Evolutionary conservation across 1,284 basidiomycete genomes (phyloP).

Genomic region (Cryptococcus jaspeensis): DNA sequence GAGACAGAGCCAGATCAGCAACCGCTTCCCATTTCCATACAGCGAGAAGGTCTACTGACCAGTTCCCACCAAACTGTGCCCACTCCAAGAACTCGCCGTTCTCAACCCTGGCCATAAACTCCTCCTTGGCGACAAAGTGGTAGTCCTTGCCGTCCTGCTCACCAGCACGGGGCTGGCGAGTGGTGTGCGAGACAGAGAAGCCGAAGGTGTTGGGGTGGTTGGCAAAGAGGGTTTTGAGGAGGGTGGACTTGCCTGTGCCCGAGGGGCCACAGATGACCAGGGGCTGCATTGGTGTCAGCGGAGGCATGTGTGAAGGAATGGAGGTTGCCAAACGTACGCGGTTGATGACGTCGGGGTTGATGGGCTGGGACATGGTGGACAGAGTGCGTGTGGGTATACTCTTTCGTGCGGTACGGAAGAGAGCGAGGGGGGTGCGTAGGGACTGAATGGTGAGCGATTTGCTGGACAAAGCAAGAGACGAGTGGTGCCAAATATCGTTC

Average conservation of each 20-base stretch:
- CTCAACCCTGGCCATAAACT: slow-evolving; percentile 56
- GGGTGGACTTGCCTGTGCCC: slow-evolving; percentile 23
- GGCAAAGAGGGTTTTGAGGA: slow-evolving; percentile 73
- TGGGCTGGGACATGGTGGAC: slow-evolving; percentile 9
- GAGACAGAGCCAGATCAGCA: not conserved
- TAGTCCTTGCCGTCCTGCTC: slow-evolving; percentile 13
- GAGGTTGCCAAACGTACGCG: slow-evolving; percentile 11
- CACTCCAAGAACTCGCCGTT: slow-evolving; percentile 61
- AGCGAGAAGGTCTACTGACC: slow-evolving; percentile 52
- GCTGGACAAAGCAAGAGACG: too few relatives aligned
- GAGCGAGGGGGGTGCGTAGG: too few relatives aligned
- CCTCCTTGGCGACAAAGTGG: slow-evolving; percentile 52
- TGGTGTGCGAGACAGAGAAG: slow-evolving; percentile 96
- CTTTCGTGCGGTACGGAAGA: too few relatives aligned
- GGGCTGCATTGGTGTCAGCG: slow-evolving; percentile 51
- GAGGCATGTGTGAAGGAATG: not conserved
- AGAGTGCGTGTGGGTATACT: not conserved
- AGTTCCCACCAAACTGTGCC: slow-evolving; percentile 82
- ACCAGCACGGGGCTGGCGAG: slow-evolving; percentile 58
- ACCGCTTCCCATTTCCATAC: not conserved
- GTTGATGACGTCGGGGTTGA: slow-evolving; percentile 32
- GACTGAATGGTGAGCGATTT: too few relatives aligned
- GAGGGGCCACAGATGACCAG: slow-evolving; percentile 63
- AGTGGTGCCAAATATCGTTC: too few relatives aligned
- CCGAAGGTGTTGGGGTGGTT: slow-evolving; percentile 84